Evolutionary conservation across 164 flowering plant species (phyloP).

Genomic region (Pachysandra terminalis): DNA sequence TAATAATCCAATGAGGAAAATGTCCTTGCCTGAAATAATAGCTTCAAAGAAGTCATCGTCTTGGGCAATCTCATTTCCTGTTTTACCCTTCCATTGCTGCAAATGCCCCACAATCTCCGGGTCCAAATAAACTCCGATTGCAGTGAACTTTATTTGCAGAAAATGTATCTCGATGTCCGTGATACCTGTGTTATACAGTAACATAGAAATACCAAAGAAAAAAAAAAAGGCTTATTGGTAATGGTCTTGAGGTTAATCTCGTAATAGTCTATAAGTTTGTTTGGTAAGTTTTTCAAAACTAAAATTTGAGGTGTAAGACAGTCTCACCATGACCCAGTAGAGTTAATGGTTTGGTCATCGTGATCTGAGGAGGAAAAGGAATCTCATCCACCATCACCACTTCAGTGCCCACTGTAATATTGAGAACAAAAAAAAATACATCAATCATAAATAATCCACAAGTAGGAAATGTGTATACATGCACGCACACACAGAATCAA

Average conservation of each 20-base stretch:
- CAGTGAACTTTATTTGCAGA: slow-evolving; percentile 88
- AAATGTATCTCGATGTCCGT: slow-evolving; percentile 95
- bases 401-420: slow-evolving; percentile 57
- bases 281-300: background rate
- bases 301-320: background rate
- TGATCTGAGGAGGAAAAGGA: slow-evolving; percentile 55
- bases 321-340: slow-evolving; percentile 76
- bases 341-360: slow-evolving; percentile 48
- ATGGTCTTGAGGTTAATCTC: background rate
- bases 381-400: slow-evolving; percentile 72
- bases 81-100: slow-evolving; percentile 70
- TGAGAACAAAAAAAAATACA: too few relatives aligned
- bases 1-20: too few relatives aligned
- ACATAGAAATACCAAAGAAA: background rate
- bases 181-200: slow-evolving; percentile 51
- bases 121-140: slow-evolving; percentile 87
- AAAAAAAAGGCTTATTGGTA: background rate
- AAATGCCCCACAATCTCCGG: slow-evolving; percentile 54
- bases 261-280: background rate
- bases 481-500: background rate
- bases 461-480: too few relatives aligned
- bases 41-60: slow-evolving; percentile 83
- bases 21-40: slow-evolving; percentile 49
- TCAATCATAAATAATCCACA: too few relatives aligned
- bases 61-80: slow-evolving; percentile 44